phyloP scores from a whole-genome alignment of 371 early-diverging fungal genomes.

The Haplosporangium sp. region DNA sequence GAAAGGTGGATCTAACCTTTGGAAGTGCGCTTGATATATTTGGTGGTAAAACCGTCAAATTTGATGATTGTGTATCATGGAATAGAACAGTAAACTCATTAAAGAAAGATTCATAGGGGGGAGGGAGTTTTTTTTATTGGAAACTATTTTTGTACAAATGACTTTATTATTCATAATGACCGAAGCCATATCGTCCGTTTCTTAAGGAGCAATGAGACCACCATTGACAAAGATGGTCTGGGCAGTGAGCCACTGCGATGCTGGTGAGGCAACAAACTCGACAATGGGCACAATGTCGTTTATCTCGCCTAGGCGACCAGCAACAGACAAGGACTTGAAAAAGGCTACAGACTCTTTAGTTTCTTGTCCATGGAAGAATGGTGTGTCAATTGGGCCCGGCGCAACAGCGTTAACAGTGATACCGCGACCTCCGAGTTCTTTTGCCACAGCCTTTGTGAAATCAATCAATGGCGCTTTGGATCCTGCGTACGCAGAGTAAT shows the following conservation, averaged over 20 bases:
- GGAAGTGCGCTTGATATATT: constrained; percentile 98
- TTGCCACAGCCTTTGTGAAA: constrained; percentile 56
- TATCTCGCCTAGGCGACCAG: constrained; percentile 37
- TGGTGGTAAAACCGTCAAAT: constrained; percentile 88
- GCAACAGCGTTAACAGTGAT: constrained; percentile 60
- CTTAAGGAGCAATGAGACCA: constrained; percentile 19
- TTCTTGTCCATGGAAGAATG: constrained; percentile 56
- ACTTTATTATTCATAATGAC: not conserved
- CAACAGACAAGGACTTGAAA: constrained; percentile 24
- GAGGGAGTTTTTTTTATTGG: not conserved
- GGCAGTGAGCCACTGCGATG: constrained; percentile 50
- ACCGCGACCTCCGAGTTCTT: constrained; percentile 51
- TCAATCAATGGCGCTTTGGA: constrained; percentile 55
- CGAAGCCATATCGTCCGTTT: too few relatives aligned
- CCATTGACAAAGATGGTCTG: constrained; percentile 57
- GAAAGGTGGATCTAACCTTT: constrained; percentile 93
- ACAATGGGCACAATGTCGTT: constrained; percentile 55
- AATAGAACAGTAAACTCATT: constrained; percentile 52
- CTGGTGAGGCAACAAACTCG: constrained; percentile 55
- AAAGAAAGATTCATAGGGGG: too few relatives aligned
- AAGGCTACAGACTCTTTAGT: constrained; percentile 35
- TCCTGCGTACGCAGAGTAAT: constrained; percentile 54
- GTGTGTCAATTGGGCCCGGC: constrained; percentile 58
- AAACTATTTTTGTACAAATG: not conserved
- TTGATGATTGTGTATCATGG: constrained; percentile 87